A percentile compares a stretch with the other conserved stretches of the same genome.
Conservation (phyloP, 305 asterid genomes). For the Ilex paraguariensis region DNA sequence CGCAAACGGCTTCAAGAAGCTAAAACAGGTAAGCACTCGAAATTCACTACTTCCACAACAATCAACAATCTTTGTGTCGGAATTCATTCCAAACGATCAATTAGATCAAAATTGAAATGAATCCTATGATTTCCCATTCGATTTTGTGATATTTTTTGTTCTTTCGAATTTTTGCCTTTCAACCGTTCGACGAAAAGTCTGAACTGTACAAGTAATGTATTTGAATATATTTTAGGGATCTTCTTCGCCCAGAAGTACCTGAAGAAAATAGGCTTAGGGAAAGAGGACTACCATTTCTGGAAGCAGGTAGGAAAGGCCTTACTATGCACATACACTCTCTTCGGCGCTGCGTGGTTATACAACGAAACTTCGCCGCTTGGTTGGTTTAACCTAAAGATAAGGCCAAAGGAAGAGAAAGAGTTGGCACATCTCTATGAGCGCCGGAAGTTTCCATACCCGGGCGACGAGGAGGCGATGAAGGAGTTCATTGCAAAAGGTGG, state of each 20-base stretch:
- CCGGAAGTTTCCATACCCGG: constrained; percentile 74
- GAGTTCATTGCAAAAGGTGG: constrained; percentile 84
- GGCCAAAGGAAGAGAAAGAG: constrained; percentile 82
- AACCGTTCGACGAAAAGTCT: neutral
- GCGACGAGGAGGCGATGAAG: constrained; percentile 81
- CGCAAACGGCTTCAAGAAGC: neutral
- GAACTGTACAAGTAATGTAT: neutral
- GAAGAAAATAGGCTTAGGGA: constrained; percentile 69
- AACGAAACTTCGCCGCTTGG: constrained; percentile 93
- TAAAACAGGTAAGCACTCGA: neutral
- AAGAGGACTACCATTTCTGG: constrained; percentile 87
- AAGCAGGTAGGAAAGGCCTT: constrained; percentile 76
- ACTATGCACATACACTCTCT: constrained; percentile 65
- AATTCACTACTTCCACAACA: neutral
- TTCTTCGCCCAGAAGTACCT: constrained; percentile 36
- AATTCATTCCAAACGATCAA: neutral
- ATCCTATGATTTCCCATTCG: neutral
- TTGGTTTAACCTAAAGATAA: constrained; percentile 85
- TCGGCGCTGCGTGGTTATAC: constrained; percentile 61
- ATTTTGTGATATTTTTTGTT: neutral
- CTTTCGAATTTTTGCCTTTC: neutral
- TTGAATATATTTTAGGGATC: neutral
- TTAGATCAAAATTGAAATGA: neutral
- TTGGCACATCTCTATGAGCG: constrained; percentile 80
- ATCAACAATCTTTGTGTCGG: neutral